Evolutionary conservation across 2,329 filamentous ascomycete genomes (phyloP).

Genomic region (Alternaria gansuensis): DNA sequence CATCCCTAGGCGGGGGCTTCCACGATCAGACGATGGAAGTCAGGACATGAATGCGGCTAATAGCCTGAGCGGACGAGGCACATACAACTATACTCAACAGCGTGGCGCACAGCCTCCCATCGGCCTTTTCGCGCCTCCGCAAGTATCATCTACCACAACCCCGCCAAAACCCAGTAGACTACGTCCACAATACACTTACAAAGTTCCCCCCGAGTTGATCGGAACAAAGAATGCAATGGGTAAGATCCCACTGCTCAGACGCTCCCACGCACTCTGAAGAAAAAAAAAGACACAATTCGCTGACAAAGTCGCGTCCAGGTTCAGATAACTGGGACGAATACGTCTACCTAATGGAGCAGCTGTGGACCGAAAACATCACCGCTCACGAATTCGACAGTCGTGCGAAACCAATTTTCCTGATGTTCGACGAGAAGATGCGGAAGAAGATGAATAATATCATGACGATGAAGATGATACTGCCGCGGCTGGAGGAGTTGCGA

Average conservation of each 20-base stretch:
- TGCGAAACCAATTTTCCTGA: slow-evolving; percentile 19
- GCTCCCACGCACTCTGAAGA: background rate
- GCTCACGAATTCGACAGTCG: slow-evolving; percentile 11
- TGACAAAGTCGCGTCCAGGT: background rate
- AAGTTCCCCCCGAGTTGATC: slow-evolving; percentile 20
- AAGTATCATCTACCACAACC: background rate
- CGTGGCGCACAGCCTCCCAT: background rate
- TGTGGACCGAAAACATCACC: slow-evolving; percentile 11
- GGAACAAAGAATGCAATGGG: slow-evolving; percentile 26
- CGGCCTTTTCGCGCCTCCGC: background rate
- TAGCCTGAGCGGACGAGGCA: background rate
- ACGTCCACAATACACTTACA: slow-evolving; percentile 17
- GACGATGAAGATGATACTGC: slow-evolving; percentile 14
- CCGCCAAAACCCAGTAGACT: background rate
- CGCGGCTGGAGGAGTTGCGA: slow-evolving; percentile 10
- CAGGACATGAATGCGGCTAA: background rate
- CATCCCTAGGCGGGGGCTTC: background rate
- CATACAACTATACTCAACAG: background rate
- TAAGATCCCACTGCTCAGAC: background rate
- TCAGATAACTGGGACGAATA: slow-evolving; percentile 30
- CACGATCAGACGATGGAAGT: background rate
- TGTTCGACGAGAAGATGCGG: slow-evolving; percentile 8
- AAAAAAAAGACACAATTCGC: background rate
- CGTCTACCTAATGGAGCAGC: slow-evolving; percentile 20
- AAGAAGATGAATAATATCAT: slow-evolving; percentile 20